Evolutionary conservation across 2,329 filamentous ascomycete genomes (phyloP), one percentile per base, ranked within the genome.

Genomic region (Pseudocercospora vitis): DNA sequence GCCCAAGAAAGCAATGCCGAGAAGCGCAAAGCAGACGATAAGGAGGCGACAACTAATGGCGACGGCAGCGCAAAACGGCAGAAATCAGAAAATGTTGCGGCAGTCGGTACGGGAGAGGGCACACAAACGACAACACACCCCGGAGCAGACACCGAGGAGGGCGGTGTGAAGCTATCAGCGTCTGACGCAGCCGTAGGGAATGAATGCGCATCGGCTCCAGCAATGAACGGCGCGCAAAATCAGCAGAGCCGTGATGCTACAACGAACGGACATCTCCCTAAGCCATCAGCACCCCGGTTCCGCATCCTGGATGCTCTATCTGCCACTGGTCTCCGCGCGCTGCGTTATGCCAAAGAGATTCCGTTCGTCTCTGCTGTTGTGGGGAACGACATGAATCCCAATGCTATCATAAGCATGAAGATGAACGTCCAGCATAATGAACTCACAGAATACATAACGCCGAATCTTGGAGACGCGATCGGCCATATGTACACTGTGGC

Each of bases 301-400:
- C 86, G 84, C n/a, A 92, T 99, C 32, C 82, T 99, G 7, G 94
- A 99, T 71, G 94, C 94, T 0, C 80, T 99, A 4, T 99, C 94
- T 7, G 94, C 94, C 1, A 96, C 91, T 2, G 94, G 94, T 19
- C 81, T 99, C 4, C 86, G 94, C 58, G 94, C 94, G 4, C 74
- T 99, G 35, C 87, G 94, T 56, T 99, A 97, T 71, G 89, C 89
- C 0, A 86, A 91, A 63, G 94, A 99, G 68, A 83, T 99, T 21
- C 90, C 94, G 0, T 67, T 58, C 39, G 62, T 63, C 8, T 68
- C 67, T 0, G 55, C 60, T 6, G 61, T 71, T 6, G 63, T 91
- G 62, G 90, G 91, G 28, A 99, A 99, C 70, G 94, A 99, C 66
- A 80, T 97, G 51, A 90, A 90, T 1, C 60, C 60, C 2, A 67